Evolutionary conservation across 305 asterid species (phyloP), one percentile per base, ranked within the genome.

Genomic region (Fraxinus xanthoxyloides): DNA sequence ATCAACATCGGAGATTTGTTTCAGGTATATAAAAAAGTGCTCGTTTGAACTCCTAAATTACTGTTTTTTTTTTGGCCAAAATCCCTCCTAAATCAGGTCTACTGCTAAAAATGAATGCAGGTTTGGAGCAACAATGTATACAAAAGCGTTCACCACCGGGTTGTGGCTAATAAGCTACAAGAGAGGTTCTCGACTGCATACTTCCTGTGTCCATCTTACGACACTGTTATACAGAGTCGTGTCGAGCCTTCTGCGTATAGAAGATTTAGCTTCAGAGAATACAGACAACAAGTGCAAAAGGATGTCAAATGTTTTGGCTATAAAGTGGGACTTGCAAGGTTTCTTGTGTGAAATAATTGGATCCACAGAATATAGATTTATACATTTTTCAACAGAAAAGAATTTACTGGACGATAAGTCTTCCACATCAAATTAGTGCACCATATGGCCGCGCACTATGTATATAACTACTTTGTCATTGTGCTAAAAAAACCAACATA

Each of bases 1-100:
- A 88, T 95, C 86, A 93, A 95, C 79, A 88, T 95, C 6, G 98
- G 98, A 21, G 98, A 95, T 63, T 76, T 95, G n/a, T 89, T 94
- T 75, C 96, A 92, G 95, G 98, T 91, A 69, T 1, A 12, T 15
- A 2, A 21, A 59, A 7, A 59, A 59, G 13, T 21, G 15, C 30
- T 21, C 70, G 30, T 61, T 61, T 23, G 70, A 59, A 15, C 2
- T 7, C 3, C 30, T 26, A 26, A 26, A 26, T 26, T 26, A 26
- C 30, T 0, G 30, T 26, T 26, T 26, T 26, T 26, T 26, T 26
- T 26, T 26, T 26, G 0, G 30, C 30, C 30, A 26, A 26, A 26
- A 26, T 26, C 30, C 30, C 30, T 26, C 30, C 30, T 26, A 26
- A 26, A 26, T 26, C 30, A 26, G 30, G n/a, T 6, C n/a, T n/a